Evolutionary conservation across 2,329 filamentous ascomycete species (phyloP), one percentile per base, ranked within the genome.

Genomic region (Ophiosphaerella narmari): DNA sequence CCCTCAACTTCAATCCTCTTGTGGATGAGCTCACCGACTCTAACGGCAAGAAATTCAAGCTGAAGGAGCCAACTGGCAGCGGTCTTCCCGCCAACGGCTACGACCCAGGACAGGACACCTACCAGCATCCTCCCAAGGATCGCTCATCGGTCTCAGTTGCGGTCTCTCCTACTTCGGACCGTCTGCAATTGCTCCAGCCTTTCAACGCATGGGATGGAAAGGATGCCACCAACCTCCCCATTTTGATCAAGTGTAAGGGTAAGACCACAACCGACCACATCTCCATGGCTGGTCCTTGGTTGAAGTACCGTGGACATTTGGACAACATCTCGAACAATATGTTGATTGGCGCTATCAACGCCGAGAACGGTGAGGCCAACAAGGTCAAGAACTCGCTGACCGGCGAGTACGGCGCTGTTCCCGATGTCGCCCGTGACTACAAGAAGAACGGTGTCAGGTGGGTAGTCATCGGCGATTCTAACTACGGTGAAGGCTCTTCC

Each of bases 321-420:
- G 93, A 97, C 86, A 97, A 97, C 85, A 97, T 97, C 80, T 97
- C 92, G 74, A 97, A 97, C 87, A 97, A 97, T 85, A 96, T 97
- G 91, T 80, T 97, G 76, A 97, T 97, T 67, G 93, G 93, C 80
- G 94, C 94, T 70, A 90, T 91, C 80, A 99, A 97, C 80, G 87
- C 88, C 69, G 92, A 89, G 72, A 99, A 97, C 79, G 91, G 88
- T 54, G 91, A 97, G 82, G 92, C 91, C 69, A 99, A 99, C 86
- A 96, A 95, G 84, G 82, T 99, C 77, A 88, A 90, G 84, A 97
- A 99, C 86, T 79, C 84, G 78, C 87, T 89, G 70, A 96, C 82
- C 57, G 90, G 87, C 67, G 86, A 92, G 63, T 93, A 85, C 75
- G 91, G 88, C 72, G 89, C 90, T 54, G 94, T 99, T 49, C 94